A percentile compares a stretch with the other conserved stretches of the same genome.
Conservation (phyloP, 495 filamentous ascomycete species). For the Penicillium malachiteum region DNA sequence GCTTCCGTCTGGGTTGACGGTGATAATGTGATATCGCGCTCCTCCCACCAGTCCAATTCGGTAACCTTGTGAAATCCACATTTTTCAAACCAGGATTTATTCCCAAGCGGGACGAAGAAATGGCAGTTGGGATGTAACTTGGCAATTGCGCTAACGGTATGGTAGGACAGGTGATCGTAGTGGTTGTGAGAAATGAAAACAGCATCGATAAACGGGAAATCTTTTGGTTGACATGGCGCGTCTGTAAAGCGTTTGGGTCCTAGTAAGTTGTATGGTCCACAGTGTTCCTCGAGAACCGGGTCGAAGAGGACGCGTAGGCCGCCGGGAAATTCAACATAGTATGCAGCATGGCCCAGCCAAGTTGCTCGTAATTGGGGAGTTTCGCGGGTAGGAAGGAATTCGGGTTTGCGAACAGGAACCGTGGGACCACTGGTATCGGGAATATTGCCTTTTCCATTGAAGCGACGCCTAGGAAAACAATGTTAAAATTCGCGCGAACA, state of each 20-base stretch:
- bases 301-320: slow-evolving; percentile 92
- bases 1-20: slow-evolving; percentile 24
- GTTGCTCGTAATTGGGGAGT: slow-evolving; percentile 74
- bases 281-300: slow-evolving; percentile 89
- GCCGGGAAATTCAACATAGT: slow-evolving; percentile 85
- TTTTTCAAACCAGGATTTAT: slow-evolving; percentile 77
- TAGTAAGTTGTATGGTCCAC: slow-evolving; percentile 68
- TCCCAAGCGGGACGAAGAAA: slow-evolving; percentile 87
- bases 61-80: slow-evolving; percentile 71
- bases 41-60: slow-evolving; percentile 96
- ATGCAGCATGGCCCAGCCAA: slow-evolving; percentile 96
- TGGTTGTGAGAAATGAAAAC: slow-evolving; percentile 92
- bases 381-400: slow-evolving; percentile 62
- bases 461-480: slow-evolving; percentile 44
- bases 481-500: neutral
- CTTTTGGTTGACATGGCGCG: slow-evolving; percentile 71
- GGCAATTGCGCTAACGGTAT: slow-evolving; percentile 68
- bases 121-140: slow-evolving; percentile 74
- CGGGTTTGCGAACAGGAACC: slow-evolving; percentile 65
- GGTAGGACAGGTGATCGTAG: slow-evolving; percentile 87
- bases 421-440: slow-evolving; percentile 66
- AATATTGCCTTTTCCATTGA: slow-evolving; percentile 57
- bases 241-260: slow-evolving; percentile 82
- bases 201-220: slow-evolving; percentile 81
- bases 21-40: slow-evolving; percentile 66